Evolutionary conservation across 2,329 filamentous ascomycete genomes (phyloP), one percentile per base, ranked within the genome.

Genomic region (Didymosphaeria variabile): DNA sequence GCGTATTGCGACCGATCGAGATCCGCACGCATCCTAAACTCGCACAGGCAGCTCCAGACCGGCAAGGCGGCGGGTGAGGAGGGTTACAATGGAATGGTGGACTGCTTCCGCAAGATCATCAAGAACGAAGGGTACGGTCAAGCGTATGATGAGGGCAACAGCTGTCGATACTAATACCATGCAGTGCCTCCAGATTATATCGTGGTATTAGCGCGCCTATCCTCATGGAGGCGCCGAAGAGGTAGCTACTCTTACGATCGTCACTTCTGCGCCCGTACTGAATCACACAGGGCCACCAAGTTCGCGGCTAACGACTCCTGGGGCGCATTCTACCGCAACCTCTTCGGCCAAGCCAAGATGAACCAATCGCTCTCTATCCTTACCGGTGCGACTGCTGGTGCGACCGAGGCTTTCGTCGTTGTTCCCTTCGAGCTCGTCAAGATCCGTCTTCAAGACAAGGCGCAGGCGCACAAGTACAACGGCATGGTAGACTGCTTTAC

Each of bases 281-380:
- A 52, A 68, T 62, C 40, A 26, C 32, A 44, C 62, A 87, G 93
- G 82, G 94, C 94, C 46, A 98, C 93, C 84, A 99, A 99, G 82
- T 99, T 99, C 81, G 94, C 95, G 50, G 95, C 95, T 82, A 99
- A 99, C 82, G 95, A 99, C 79, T 92, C 94, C 79, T 99, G 95
- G 95, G 95, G 95, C 73, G 89, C 93, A 81, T 87, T 97, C 81
- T 99, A 97, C 85, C 91, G 93, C 77, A 90, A 91, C 70, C 79
- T 91, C 54, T 98, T 99, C 77, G 93, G 92, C 68, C 85, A 91
- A 58, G 80, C 88, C 59, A 92, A 97, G 83, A 95, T 96, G 90
- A 98, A 87, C 76, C 95, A 99, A 82, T 87, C 88, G 1, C 88
- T 99, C 61, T 97, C 95, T 26, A 88, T 97, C 67, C 87, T 99